phyloP scores from a whole-genome alignment of 257 asterid species.

The Solanum boliviense region DNA sequence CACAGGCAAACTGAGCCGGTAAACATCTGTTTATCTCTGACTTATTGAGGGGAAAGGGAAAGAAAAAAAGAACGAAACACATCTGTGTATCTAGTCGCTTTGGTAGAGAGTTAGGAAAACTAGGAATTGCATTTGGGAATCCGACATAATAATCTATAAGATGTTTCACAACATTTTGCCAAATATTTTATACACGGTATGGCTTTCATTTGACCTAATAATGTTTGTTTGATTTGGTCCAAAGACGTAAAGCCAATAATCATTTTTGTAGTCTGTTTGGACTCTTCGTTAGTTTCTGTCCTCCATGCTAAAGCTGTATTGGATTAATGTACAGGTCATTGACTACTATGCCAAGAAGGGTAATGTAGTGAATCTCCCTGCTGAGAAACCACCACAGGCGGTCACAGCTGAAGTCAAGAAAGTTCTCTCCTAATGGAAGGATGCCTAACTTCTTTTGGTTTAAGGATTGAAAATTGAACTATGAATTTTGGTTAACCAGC shows the following conservation, averaged over 20 bases:
- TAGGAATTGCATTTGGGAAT: background rate
- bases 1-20: slow-evolving; percentile 95
- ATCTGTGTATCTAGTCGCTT: background rate
- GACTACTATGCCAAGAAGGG: slow-evolving; percentile 57
- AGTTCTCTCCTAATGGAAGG: slow-evolving; percentile 41
- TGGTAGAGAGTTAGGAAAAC: background rate
- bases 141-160: background rate
- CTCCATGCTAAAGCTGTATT: background rate
- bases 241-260: background rate
- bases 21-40: background rate
- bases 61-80: background rate
- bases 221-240: background rate
- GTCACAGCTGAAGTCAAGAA: slow-evolving; percentile 60
- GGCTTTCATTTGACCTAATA: background rate
- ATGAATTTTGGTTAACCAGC: background rate
- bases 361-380: slow-evolving; percentile 52
- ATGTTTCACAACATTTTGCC: background rate
- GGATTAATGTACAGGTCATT: slow-evolving; percentile 39
- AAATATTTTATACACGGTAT: background rate
- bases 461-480: background rate
- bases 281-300: background rate
- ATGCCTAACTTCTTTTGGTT: background rate
- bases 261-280: background rate
- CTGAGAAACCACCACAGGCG: slow-evolving; percentile 62
- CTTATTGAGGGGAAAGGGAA: background rate